A percentile compares a stretch with the other conserved stretches of the same genome.
Evolutionary conservation across 2,329 filamentous ascomycete genomes (phyloP).

Genomic region (Aplosporella prunicola): DNA sequence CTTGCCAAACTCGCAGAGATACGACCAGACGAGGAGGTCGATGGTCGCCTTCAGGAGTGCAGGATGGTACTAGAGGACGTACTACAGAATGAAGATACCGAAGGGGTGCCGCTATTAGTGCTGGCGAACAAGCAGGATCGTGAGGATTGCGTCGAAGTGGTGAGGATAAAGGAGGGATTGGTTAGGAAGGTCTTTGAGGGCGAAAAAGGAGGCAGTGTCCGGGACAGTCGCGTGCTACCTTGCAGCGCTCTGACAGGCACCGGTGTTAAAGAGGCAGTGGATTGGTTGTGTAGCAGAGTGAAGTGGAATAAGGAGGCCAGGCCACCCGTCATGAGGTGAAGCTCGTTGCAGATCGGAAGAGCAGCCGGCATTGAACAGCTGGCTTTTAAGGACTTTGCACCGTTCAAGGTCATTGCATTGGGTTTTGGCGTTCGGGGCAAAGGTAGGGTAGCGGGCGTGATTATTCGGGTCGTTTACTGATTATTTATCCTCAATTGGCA

Average conservation of each 20-base stretch:
- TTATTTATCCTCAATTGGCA: too few species aligned
- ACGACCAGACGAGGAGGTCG: slow-evolving; percentile 17
- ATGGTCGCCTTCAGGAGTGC: slow-evolving; percentile 73
- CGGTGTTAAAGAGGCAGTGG: slow-evolving; percentile 89
- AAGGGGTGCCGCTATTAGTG: slow-evolving; percentile 83
- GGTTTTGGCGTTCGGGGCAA: too few species aligned
- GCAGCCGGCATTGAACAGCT: too few species aligned
- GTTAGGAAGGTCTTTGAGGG: slow-evolving; percentile 95
- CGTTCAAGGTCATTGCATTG: too few species aligned
- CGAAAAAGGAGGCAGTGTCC: slow-evolving; percentile 73
- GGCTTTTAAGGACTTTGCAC: too few species aligned
- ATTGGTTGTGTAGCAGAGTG: slow-evolving; percentile 85
- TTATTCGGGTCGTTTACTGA: too few species aligned
- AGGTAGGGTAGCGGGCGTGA: too few species aligned
- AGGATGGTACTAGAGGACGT: slow-evolving; percentile 82
- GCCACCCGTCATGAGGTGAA: slow-evolving; percentile 83
- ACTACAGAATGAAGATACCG: slow-evolving; percentile 74
- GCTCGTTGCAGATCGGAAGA: too few species aligned
- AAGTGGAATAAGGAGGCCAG: slow-evolving; percentile 94
- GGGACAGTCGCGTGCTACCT: slow-evolving; percentile 84
- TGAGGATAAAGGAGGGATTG: slow-evolving; percentile 91
- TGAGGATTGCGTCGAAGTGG: slow-evolving; percentile 95
- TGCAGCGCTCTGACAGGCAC: slow-evolving; percentile 77
- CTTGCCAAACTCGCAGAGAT: slow-evolving; percentile 42
- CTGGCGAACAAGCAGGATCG: slow-evolving; percentile 96